A percentile compares a stretch with the other conserved stretches of the same genome.
Evolutionary conservation across 768 basidiomycete species (phyloP).

Genomic region (Suillus paluster): DNA sequence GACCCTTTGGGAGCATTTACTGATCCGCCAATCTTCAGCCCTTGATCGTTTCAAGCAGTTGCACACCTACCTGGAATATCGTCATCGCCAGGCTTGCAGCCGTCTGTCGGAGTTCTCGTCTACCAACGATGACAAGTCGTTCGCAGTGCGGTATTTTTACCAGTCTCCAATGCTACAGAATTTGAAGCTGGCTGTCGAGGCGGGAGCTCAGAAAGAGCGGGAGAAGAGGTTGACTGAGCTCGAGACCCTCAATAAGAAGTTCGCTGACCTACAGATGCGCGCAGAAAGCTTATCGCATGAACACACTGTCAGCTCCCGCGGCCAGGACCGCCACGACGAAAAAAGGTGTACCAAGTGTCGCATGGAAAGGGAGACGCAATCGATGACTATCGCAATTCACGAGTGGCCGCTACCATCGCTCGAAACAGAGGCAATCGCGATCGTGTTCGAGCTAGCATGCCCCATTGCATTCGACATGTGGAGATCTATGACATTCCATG

Average conservation of each 20-base stretch:
- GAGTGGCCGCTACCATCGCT: conserved; percentile 52
- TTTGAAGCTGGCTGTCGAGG: conserved; percentile 37
- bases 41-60: conserved; percentile 34
- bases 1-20: conserved; percentile 28
- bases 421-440: conserved; percentile 25
- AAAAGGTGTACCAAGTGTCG: conserved; percentile 34
- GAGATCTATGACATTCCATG: conserved; percentile 45
- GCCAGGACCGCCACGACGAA: background rate
- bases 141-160: conserved; percentile 42
- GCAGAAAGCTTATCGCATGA: background rate
- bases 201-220: conserved; percentile 25
- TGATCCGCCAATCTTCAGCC: conserved; percentile 31
- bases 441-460: conserved; percentile 48
- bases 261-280: background rate
- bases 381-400: conserved; percentile 38
- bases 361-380: conserved; percentile 18
- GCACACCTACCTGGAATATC: conserved; percentile 36
- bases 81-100: conserved; percentile 25
- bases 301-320: background rate
- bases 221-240: conserved; percentile 22
- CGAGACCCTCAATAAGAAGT: conserved; percentile 20
- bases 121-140: conserved; percentile 18
- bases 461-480: conserved; percentile 47
- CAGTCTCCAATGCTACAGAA: conserved; percentile 22
- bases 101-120: conserved; percentile 41